Evolutionary conservation across 257 asterid species (phyloP).

Genomic region (Scutellaria galericulata): DNA sequence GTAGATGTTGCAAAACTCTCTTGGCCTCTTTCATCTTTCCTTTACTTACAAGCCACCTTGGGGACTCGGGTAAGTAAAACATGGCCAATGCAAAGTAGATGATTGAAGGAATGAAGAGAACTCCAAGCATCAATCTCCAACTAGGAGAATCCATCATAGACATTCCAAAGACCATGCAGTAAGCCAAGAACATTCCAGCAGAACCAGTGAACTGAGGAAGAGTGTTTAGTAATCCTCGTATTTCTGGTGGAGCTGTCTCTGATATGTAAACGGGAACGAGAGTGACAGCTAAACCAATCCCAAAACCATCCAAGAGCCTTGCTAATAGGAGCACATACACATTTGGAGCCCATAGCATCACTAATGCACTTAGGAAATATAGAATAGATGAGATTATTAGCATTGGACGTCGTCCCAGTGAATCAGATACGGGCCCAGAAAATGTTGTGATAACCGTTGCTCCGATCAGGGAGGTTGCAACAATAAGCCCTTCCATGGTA

Average conservation of each 20-base stretch:
- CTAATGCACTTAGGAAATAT: conserved; percentile 79
- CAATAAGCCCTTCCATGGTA: conserved; percentile 88
- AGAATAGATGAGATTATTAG: conserved; percentile 78
- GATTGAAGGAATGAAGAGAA: conserved; percentile 81
- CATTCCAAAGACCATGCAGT: conserved; percentile 93
- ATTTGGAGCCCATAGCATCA: conserved; percentile 96
- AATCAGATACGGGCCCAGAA: conserved; percentile 84
- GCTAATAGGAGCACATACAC: conserved; percentile 79
- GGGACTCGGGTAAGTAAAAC: conserved; percentile 89
- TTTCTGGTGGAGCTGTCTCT: conserved; percentile 96
- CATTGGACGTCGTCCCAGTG: conserved; percentile 93
- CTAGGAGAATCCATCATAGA: conserved; percentile 74
- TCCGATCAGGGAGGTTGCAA: conserved; percentile 90
- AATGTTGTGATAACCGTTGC: conserved; percentile 90
- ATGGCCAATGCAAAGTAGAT: conserved; percentile 62
- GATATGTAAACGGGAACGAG: conserved; percentile 92
- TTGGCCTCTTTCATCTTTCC: conserved; percentile 88
- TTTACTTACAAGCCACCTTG: conserved; percentile 96
- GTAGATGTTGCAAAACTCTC: conserved; percentile 71
- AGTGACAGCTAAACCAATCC: conserved; percentile 89
- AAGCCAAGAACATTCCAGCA: conserved; percentile 85
- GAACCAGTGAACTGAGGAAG: conserved; percentile 94
- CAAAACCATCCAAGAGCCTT: conserved; percentile 92
- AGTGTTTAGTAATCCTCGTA: conserved; percentile 77
- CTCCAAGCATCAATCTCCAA: conserved; percentile 98